Evolutionary conservation across 164 flowering plant genomes (phyloP).

Genomic region (Houttuynia cordata): DNA sequence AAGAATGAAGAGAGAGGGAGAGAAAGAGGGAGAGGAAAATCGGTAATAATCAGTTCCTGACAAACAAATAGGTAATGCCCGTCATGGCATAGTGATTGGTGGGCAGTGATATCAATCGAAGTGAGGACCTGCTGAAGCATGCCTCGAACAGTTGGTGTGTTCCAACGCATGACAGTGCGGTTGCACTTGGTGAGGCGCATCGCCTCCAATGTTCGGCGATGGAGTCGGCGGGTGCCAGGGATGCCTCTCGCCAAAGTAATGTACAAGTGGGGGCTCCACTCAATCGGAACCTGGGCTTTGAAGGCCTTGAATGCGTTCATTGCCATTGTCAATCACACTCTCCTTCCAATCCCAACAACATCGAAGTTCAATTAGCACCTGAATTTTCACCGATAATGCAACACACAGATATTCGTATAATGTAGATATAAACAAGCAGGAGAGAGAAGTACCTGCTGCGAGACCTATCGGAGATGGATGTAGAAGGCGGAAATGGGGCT

Average conservation of each 20-base stretch:
- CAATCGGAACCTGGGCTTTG: conserved; percentile 67
- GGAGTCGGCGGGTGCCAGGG: conserved; percentile 79
- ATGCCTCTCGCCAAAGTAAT: conserved; percentile 81
- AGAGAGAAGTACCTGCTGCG: no score
- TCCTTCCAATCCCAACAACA: no score
- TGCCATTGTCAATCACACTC: background rate
- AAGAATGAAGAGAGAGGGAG: conserved; percentile 1
- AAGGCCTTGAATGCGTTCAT: conserved; percentile 82
- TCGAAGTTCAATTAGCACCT: no score
- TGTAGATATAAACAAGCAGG: no score
- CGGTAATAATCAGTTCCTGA: no score
- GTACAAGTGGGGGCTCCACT: conserved; percentile 69
- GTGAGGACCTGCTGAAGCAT: conserved; percentile 79
- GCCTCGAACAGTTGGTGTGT: conserved; percentile 86
- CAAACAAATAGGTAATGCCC: background rate
- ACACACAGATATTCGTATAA: no score
- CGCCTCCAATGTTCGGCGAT: conserved; percentile 78
- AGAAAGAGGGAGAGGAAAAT: background rate
- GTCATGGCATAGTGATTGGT: background rate
- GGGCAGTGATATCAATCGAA: no score
- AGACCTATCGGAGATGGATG: no score
- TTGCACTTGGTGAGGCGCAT: conserved; percentile 66
- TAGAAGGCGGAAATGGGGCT: no score
- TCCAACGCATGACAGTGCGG: conserved; percentile 76
- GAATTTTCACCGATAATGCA: no score